Conservation (phyloP, 1,139 yeast genomes). For the Meyerozyma elateridarum region DNA sequence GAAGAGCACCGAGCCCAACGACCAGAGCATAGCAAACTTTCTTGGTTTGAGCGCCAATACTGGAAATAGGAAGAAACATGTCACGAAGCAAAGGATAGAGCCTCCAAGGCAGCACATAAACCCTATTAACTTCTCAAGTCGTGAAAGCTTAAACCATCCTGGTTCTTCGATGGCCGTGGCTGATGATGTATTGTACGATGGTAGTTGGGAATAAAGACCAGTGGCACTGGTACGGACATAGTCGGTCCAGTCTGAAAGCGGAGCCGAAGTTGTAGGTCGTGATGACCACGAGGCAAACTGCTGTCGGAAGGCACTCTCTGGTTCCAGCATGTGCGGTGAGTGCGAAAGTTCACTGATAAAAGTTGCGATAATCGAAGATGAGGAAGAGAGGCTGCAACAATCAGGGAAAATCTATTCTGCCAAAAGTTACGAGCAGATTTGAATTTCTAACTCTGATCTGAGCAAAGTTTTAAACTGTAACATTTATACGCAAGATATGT, state of each 20-base stretch:
- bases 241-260: constrained; percentile 42
- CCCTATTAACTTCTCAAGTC: constrained; percentile 76
- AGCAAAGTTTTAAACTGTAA: too few species aligned
- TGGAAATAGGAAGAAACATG: constrained; percentile 83
- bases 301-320: constrained; percentile 40
- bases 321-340: constrained; percentile 27
- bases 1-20: constrained; percentile 83
- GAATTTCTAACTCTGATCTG: too few species aligned
- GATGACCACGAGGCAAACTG: constrained; percentile 41
- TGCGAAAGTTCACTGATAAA: neutral
- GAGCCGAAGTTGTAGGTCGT: constrained; percentile 14
- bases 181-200: constrained; percentile 27
- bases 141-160: constrained; percentile 55
- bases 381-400: neutral
- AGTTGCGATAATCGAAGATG: neutral
- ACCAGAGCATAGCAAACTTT: constrained; percentile 88
- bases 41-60: constrained; percentile 86
- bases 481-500: too few species aligned
- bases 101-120: constrained; percentile 76
- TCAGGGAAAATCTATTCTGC: too few species aligned
- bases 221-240: constrained; percentile 40
- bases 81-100: constrained; percentile 70
- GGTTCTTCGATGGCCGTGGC: constrained; percentile 34
- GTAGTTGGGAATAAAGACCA: constrained; percentile 37
- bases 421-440: constrained; percentile 1